phyloP scores from a whole-genome alignment of 306 rosid species.

The Gillenia trifoliata region DNA sequence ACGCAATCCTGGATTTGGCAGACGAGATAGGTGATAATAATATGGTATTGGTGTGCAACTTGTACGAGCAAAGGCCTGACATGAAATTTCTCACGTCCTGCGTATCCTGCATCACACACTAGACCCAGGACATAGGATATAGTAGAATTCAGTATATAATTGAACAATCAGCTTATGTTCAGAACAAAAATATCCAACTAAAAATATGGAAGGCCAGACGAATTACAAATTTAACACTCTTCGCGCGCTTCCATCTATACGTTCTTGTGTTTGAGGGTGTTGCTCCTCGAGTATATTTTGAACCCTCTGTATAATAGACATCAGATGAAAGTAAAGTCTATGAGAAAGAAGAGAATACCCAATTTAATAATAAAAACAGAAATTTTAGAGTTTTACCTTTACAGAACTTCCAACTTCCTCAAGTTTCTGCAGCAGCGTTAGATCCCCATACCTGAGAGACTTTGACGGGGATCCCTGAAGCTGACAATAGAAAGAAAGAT shows the following conservation, averaged over 20 bases:
- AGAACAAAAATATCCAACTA: background rate
- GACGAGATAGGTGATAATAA: background rate
- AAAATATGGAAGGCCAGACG: background rate
- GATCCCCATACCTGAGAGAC: conserved; percentile 52
- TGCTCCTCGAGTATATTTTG: conserved; percentile 63
- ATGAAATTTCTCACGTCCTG: background rate
- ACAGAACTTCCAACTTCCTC: conserved; percentile 92
- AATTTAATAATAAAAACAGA: background rate
- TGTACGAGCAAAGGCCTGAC: background rate
- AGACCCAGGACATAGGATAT: background rate
- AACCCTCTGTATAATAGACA: conserved; percentile 56
- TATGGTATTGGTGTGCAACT: background rate
- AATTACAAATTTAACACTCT: background rate
- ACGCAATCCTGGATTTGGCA: background rate
- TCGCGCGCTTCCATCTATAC: conserved; percentile 44
- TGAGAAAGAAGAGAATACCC: conserved; percentile 15
- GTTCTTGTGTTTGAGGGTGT: conserved; percentile 46
- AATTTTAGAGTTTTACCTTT: conserved; percentile 47
- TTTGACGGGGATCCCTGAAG: conserved; percentile 61
- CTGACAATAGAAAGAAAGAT: conserved; percentile 4
- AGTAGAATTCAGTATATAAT: background rate
- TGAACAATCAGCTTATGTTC: background rate
- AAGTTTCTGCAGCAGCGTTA: conserved; percentile 64
- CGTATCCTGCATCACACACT: background rate
- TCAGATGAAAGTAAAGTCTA: conserved; percentile 9